phyloP scores from a whole-genome alignment of 2,329 filamentous ascomycete species.

The Colletotrichum somersetense region DNA sequence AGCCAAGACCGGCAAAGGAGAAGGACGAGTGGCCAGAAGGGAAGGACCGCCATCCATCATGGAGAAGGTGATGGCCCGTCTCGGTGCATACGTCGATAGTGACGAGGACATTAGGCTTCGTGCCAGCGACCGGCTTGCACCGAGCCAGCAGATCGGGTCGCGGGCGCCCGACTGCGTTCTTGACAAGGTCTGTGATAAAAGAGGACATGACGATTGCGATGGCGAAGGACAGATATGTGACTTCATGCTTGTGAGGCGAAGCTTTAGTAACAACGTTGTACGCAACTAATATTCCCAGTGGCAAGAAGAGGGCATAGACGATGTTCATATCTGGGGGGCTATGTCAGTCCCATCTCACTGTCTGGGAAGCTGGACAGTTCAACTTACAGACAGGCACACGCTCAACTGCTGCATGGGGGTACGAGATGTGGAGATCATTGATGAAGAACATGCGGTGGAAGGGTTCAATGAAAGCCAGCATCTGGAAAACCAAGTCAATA shows the following conservation, averaged over 20 bases:
- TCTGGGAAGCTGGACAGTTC: not conserved
- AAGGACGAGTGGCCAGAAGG: slow-evolving; percentile 86
- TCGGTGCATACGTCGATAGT: slow-evolving; percentile 80
- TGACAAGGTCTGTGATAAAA: slow-evolving; percentile 90
- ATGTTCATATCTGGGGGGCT: slow-evolving; percentile 74
- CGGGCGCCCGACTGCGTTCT: slow-evolving; percentile 87
- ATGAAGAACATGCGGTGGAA: slow-evolving; percentile 97
- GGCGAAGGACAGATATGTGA: slow-evolving; percentile 83
- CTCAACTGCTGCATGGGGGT: slow-evolving; percentile 86
- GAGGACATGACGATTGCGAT: slow-evolving; percentile 82
- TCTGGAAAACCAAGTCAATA: slow-evolving; percentile 57
- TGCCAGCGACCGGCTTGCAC: slow-evolving; percentile 75
- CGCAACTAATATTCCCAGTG: slow-evolving; percentile 73
- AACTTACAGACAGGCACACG: slow-evolving; percentile 81
- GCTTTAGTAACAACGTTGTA: slow-evolving; percentile 75
- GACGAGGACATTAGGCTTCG: slow-evolving; percentile 66
- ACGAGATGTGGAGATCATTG: slow-evolving; percentile 86
- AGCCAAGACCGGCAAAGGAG: slow-evolving; percentile 83
- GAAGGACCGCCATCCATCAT: slow-evolving; percentile 88
- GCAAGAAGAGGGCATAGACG: slow-evolving; percentile 80
- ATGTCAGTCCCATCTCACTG: not conserved
- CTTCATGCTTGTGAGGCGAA: slow-evolving; percentile 83
- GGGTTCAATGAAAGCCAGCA: slow-evolving; percentile 79
- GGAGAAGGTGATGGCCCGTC: slow-evolving; percentile 74
- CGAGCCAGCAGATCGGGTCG: slow-evolving; percentile 75